These are phyloP conservation scores for Pleurostoma richardsiae DNA, from an alignment of 2,329 filamentous ascomycete species.

Conservation along the genomic window DNA sequence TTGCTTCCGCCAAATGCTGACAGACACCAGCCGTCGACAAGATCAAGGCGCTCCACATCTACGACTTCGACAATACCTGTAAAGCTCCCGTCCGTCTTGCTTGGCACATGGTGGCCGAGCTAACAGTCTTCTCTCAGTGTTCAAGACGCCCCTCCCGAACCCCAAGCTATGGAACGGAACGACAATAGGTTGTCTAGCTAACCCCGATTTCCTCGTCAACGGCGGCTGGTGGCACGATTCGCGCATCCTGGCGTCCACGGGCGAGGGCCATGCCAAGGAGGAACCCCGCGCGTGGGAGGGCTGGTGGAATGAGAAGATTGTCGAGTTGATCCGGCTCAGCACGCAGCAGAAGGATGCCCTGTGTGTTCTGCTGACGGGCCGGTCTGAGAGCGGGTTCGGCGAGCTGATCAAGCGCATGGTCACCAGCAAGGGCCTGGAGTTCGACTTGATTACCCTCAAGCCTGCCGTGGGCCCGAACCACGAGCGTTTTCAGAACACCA, in stretches of 20 bases:
- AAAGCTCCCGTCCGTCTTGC: slow-evolving; percentile 23
- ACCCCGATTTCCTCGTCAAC: slow-evolving; percentile 69
- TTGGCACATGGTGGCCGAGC: slow-evolving; percentile 3
- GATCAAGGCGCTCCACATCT: slow-evolving; percentile 81
- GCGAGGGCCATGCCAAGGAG: slow-evolving; percentile 75
- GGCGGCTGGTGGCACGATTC: slow-evolving; percentile 98
- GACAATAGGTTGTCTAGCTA: slow-evolving; percentile 73
- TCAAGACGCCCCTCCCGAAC: slow-evolving; percentile 87
- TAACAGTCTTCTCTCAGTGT: slow-evolving; percentile 50
- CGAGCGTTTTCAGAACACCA: slow-evolving; percentile 75
- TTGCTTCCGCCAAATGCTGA: not conserved
- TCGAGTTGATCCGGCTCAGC: slow-evolving; percentile 73
- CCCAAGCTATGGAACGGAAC: slow-evolving; percentile 76
- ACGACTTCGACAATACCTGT: slow-evolving; percentile 98
- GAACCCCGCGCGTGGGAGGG: slow-evolving; percentile 81
- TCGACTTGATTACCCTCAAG: slow-evolving; percentile 86
- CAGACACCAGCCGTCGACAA: slow-evolving; percentile 47
- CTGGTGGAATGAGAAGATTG: slow-evolving; percentile 95
- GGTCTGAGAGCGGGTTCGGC: slow-evolving; percentile 71
- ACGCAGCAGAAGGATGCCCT: slow-evolving; percentile 81
- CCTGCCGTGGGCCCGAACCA: slow-evolving; percentile 76
- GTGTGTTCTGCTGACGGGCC: slow-evolving; percentile 81
- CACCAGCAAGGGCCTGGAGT: slow-evolving; percentile 70
- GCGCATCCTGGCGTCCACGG: slow-evolving; percentile 79
- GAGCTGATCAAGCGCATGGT: slow-evolving; percentile 79